Percentiles rank a stretch among this genome's conserved stretches.
These are phyloP conservation scores for Daucus carota DNA, from an alignment of 129 eudicot genomes.

Conservation along the genomic window DH1_v3.0 NC_030383.2:56316001-56316500, in stretches of 20 bases:
- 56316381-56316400: background rate
- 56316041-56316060: too few relatives aligned
- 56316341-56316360: background rate
- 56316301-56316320: background rate
- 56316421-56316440: background rate
- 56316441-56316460: constrained; percentile 7
- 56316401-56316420: background rate
- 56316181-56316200: too few relatives aligned
- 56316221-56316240: background rate
- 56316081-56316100: too few relatives aligned
- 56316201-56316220: background rate
- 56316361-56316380: background rate
- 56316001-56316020: too few relatives aligned
- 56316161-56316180: too few relatives aligned
- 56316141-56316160: too few relatives aligned
- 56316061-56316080: too few relatives aligned
- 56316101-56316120: too few relatives aligned
- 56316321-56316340: constrained; percentile 9
- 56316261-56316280: background rate
- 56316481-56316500: background rate
- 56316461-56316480: background rate
- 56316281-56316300: background rate
- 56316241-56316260: background rate
- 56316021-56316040: too few relatives aligned
- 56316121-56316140: too few relatives aligned